phyloP scores from a whole-genome alignment of 2,329 filamentous ascomycete species.

The Xylaria multiplex region DNA sequence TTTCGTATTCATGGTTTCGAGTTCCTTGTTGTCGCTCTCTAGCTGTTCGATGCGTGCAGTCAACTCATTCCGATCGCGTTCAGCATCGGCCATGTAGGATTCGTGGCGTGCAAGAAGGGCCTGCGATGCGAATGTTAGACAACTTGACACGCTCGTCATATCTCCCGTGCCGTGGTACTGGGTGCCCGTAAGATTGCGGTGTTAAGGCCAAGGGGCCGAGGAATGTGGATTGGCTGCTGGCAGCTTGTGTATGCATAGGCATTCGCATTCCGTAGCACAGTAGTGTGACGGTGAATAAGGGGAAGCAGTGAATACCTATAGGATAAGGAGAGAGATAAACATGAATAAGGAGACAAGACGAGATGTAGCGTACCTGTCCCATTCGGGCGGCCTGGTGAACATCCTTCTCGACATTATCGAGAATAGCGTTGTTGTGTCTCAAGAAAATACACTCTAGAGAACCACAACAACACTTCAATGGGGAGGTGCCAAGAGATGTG shows the following conservation, averaged over 20 bases:
- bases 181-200: conserved; percentile 20
- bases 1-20: conserved; percentile 80
- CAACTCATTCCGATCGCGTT: conserved; percentile 82
- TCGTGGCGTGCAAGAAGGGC: conserved; percentile 92
- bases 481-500: conserved; percentile 45
- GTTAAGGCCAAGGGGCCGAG: conserved; percentile 36
- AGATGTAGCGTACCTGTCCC: conserved; percentile 79
- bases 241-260: conserved; percentile 11
- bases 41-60: conserved; percentile 77
- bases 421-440: conserved; percentile 78
- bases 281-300: neutral
- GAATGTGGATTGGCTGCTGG: conserved; percentile 40
- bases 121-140: conserved; percentile 81
- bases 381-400: conserved; percentile 86
- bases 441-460: conserved; percentile 81
- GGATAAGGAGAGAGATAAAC: conserved; percentile 1
- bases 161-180: conserved; percentile 8
- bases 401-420: conserved; percentile 87
- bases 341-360: conserved; percentile 11
- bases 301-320: neutral
- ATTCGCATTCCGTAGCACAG: conserved; percentile 25
- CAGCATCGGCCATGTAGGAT: conserved; percentile 91
- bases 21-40: conserved; percentile 75
- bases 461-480: conserved; percentile 84
- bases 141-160: conserved; percentile 50